These are phyloP conservation scores for Rosa chinensis DNA, from an alignment of 306 rosid genomes.

Conservation along the genomic window DNA sequence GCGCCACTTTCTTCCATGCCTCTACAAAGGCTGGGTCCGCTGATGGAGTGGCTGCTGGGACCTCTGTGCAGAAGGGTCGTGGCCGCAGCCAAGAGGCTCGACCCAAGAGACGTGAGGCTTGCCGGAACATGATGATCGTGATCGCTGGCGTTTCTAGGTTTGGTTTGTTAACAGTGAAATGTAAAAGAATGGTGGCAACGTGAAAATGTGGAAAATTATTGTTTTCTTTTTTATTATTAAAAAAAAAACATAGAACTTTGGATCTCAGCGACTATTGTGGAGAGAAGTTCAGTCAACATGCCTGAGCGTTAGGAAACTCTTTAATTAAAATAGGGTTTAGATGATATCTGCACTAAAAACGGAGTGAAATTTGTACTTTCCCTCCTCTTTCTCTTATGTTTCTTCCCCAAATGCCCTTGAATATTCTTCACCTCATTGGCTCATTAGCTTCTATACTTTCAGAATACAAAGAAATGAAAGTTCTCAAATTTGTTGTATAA, in stretches of 20 bases:
- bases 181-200: not conserved
- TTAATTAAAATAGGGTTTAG: too few relatives aligned
- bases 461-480: too few relatives aligned
- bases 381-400: too few relatives aligned
- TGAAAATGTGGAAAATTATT: not conserved
- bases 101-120: conserved; percentile 49
- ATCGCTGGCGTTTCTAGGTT: not conserved
- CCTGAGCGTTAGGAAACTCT: not conserved
- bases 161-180: not conserved
- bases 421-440: too few relatives aligned
- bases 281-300: not conserved
- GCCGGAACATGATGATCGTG: conserved; percentile 54
- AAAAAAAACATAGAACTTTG: not conserved
- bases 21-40: conserved; percentile 37
- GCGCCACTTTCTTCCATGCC: conserved; percentile 62
- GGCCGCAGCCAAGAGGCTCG: conserved; percentile 21
- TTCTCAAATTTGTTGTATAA: too few relatives aligned
- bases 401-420: too few relatives aligned
- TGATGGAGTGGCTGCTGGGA: conserved; percentile 23
- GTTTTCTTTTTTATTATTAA: not conserved
- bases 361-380: too few relatives aligned
- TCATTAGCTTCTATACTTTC: too few relatives aligned
- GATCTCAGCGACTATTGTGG: not conserved
- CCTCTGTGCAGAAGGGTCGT: conserved; percentile 51
- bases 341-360: too few relatives aligned